Conservation (phyloP, 202 grass and related monocot species). For the Musa balbisiana region DNA sequence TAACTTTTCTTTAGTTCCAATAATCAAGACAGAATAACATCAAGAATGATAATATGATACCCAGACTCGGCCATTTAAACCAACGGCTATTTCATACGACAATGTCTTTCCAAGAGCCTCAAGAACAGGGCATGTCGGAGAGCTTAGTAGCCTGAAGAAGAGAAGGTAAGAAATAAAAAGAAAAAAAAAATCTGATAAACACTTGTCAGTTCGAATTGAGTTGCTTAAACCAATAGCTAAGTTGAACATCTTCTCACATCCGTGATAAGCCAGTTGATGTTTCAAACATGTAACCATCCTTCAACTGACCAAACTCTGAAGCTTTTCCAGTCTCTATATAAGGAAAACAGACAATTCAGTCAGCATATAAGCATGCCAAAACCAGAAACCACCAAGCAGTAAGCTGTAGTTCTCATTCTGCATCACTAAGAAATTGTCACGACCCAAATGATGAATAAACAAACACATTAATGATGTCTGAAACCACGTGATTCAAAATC, state of each 20-base stretch:
- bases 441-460: too few species aligned
- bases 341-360: constrained; percentile 1
- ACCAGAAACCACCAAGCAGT: too few species aligned
- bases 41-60: constrained; percentile 29
- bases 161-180: neutral
- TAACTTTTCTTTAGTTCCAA: constrained; percentile 12
- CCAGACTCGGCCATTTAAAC: constrained; percentile 89
- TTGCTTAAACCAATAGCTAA: constrained; percentile 14
- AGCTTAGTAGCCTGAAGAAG: constrained; percentile 65
- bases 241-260: constrained; percentile 52
- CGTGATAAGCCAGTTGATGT: constrained; percentile 85
- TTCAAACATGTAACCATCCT: constrained; percentile 81
- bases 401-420: too few species aligned
- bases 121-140: constrained; percentile 78
- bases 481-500: too few species aligned
- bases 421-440: too few species aligned
- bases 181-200: constrained; percentile 10
- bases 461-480: too few species aligned
- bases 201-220: neutral
- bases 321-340: constrained; percentile 64
- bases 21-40: neutral
- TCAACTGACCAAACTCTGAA: constrained; percentile 69
- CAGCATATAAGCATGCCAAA: neutral
- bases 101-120: constrained; percentile 68
- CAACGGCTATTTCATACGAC: constrained; percentile 80